Base-by-base conservation (phyloP, 148 eudicot genomes). In the Cornus controversa region DNA sequence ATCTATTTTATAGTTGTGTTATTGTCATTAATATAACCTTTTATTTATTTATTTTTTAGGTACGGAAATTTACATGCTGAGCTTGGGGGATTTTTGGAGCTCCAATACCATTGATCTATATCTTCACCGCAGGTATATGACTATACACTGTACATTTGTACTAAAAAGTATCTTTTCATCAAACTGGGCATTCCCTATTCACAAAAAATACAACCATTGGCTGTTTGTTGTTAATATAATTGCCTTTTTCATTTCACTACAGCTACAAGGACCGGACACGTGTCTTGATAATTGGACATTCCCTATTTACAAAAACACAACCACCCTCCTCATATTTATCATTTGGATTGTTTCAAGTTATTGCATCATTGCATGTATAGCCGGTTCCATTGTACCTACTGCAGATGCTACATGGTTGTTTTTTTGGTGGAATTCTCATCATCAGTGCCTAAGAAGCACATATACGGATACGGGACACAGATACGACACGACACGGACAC, bases 71-170 rank as follows among this genome's bases (percentile, higher is more conserved):
- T 82, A 83, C 83, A 92, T 93, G 94, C 92, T 95, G 37, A 90
- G 82, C 64, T 74, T 95, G 86, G 97, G 96, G 74, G 98, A 95
- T 79, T 90, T 88, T 77, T 95, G 96, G 96, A 95, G 97, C 82
- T 93, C 97, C 74, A 91, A 93, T 76, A 93, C 97, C 24, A 91
- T 95, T 58, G 96, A 93, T 85, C 90, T 95, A 69, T 95, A 90
- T 86, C 92, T 95, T 78, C 98, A 95, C 80, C 86, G 94, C 83
- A 93, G 97, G 97, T 94, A 81, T 27, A 74, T 10, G 28, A 31
- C n/a, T 24, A 6, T n/a, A 22, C 26, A 2, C 36, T 31, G 10
- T 42, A 40, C 45, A 28, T 40, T 11, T 40, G 20, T 13, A 14
- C 70, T 40, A 67, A 26, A 23, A 25, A 20, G 5, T 47, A 26